Conservation (phyloP, 2,329 filamentous ascomycete species). For the Cladophialophora bantiana region DNA sequence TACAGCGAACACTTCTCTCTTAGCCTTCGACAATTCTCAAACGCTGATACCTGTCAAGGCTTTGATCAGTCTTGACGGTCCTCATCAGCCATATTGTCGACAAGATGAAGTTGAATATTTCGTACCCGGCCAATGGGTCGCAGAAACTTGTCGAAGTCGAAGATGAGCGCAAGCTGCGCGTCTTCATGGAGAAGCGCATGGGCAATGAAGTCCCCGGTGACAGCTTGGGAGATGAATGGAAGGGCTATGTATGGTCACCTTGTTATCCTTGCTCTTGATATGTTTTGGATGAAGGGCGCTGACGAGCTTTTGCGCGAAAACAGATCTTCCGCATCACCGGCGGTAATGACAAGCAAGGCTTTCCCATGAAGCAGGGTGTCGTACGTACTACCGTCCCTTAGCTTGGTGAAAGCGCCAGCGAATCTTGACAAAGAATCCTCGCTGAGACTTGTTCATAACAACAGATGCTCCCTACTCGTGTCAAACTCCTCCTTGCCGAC, state of each 20-base stretch:
- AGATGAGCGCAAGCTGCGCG: constrained; percentile 98
- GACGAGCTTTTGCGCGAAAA: constrained; percentile 21
- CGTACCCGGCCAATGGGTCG: constrained; percentile 98
- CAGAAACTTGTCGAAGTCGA: constrained; percentile 99
- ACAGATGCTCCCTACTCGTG: constrained; percentile 92
- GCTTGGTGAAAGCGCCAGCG: constrained; percentile 40
- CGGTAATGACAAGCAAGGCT: constrained; percentile 99
- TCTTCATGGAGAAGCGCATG: constrained; percentile 98
- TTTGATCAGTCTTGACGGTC: constrained; percentile 46
- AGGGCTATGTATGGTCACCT: constrained; percentile 89
- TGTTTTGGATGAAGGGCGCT: constrained; percentile 15
- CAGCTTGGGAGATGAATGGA: constrained; percentile 98
- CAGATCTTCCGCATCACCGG: constrained; percentile 74
- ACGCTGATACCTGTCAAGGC: constrained; percentile 51
- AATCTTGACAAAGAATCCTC: constrained; percentile 27
- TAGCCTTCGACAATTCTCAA: constrained; percentile 40
- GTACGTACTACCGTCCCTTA: constrained; percentile 49
- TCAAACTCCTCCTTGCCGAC: constrained; percentile 91
- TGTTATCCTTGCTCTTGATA: not conserved
- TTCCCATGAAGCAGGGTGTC: constrained; percentile 99
- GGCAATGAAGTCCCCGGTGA: constrained; percentile 79
- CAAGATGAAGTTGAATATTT: constrained; percentile 76
- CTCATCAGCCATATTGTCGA: constrained; percentile 44
- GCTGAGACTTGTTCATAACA: constrained; percentile 42
- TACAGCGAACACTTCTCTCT: constrained; percentile 5